A percentile compares a stretch with the other conserved stretches of the same genome.
phyloP scores from a whole-genome alignment of 1,139 yeast species.

The Pichia sp. region DNA sequence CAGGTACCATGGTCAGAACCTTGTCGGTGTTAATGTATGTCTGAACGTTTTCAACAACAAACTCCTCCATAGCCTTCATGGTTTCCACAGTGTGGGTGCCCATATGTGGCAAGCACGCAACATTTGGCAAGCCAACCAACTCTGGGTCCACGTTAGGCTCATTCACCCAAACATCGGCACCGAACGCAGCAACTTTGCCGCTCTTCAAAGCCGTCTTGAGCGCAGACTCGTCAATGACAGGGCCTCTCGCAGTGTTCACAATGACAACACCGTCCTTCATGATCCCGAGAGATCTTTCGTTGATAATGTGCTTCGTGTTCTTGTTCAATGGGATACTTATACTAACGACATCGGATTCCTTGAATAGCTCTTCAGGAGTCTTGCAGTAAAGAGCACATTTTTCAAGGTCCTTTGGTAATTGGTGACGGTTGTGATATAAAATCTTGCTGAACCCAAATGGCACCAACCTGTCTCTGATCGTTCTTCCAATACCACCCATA shows the following conservation, averaged over 20 bases:
- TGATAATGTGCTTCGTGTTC: slow-evolving; percentile 50
- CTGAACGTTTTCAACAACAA: slow-evolving; percentile 43
- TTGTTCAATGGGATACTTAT: slow-evolving; percentile 60
- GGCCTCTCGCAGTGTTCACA: slow-evolving; percentile 65
- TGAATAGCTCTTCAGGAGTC: slow-evolving; percentile 51
- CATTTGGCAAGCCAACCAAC: slow-evolving; percentile 50
- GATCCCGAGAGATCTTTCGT: slow-evolving; percentile 48
- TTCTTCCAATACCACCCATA: slow-evolving; percentile 79
- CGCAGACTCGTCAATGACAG: slow-evolving; percentile 50
- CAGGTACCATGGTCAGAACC: slow-evolving; percentile 65
- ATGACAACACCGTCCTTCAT: slow-evolving; percentile 68
- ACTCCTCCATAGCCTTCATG: slow-evolving; percentile 50
- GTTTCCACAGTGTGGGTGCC: slow-evolving; percentile 71
- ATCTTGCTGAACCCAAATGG: slow-evolving; percentile 63
- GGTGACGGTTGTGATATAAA: slow-evolving; percentile 59
- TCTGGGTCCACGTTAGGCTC: slow-evolving; percentile 72
- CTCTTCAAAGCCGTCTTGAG: slow-evolving; percentile 56
- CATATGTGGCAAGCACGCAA: slow-evolving; percentile 71
- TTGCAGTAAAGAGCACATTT: slow-evolving; percentile 46
- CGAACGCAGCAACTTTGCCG: slow-evolving; percentile 71
- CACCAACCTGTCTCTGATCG: slow-evolving; percentile 58
- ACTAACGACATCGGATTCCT: slow-evolving; percentile 54
- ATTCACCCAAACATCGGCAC: slow-evolving; percentile 77
- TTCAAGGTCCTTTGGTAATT: slow-evolving; percentile 51
- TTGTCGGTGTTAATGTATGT: slow-evolving; percentile 50